Evolutionary conservation across 2,329 filamentous ascomycete species (phyloP).

Genomic region (Pseudocercospora pini-densiflorae): DNA sequence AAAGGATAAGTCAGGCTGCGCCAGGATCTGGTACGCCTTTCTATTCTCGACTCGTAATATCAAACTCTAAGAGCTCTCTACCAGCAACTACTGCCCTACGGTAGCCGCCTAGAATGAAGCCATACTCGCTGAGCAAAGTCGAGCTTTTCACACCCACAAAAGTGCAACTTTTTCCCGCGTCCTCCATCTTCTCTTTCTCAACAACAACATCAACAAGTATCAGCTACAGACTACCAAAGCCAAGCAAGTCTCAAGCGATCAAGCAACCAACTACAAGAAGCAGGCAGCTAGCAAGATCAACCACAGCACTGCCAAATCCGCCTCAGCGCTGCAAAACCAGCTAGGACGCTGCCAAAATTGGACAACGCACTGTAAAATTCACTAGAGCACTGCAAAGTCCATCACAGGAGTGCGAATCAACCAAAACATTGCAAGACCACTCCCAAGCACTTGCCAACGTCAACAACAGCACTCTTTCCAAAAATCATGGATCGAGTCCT

Average conservation of each 20-base stretch:
- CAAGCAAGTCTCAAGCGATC: not conserved
- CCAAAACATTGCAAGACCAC: not conserved
- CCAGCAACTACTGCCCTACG: not conserved
- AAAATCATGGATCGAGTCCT: not conserved
- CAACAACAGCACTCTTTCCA: not conserved
- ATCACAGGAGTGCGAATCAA: not conserved
- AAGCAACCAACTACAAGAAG: not conserved
- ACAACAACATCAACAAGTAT: not conserved
- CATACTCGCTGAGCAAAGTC: not conserved
- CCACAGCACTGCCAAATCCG: not conserved
- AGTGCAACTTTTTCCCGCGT: not conserved
- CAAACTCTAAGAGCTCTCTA: not conserved
- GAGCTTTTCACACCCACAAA: not conserved
- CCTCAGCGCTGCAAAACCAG: no score
- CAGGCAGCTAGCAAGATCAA: no score
- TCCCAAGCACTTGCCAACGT: not conserved
- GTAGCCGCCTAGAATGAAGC: not conserved
- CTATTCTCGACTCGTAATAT: not conserved
- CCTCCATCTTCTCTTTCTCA: not conserved
- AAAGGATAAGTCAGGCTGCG: not conserved
- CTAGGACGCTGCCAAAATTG: no score
- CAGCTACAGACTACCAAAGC: not conserved
- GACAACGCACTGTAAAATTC: no score
- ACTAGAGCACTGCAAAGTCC: no score
- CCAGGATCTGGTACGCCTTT: not conserved